These are phyloP conservation scores for Phlebiopsis gigantea DNA, from an alignment of 768 basidiomycete species.

Conservation along the genomic window DNA sequence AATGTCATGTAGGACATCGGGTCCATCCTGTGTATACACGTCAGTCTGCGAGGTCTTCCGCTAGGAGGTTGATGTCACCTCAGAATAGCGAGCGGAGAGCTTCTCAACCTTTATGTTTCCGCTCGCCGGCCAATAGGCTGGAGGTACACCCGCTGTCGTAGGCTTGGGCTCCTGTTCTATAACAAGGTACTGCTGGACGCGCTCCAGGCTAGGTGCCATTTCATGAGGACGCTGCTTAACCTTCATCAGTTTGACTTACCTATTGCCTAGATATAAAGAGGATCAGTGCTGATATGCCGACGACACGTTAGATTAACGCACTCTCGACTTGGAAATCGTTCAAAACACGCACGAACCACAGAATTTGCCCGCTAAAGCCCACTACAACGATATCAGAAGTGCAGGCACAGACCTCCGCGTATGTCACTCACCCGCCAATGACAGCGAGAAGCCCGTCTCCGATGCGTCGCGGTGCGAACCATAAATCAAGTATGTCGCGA, in stretches of 20 bases:
- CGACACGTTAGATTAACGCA: slow-evolving; percentile 15
- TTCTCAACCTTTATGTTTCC: slow-evolving; percentile 47
- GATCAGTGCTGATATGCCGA: not conserved
- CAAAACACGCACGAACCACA: slow-evolving; percentile 43
- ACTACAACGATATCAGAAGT: slow-evolving; percentile 25
- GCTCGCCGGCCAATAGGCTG: slow-evolving; percentile 59
- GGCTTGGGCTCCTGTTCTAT: slow-evolving; percentile 50
- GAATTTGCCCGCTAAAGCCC: slow-evolving; percentile 50
- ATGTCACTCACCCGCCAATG: slow-evolving; percentile 4
- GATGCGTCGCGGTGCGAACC: slow-evolving; percentile 2
- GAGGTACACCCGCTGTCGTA: slow-evolving; percentile 37
- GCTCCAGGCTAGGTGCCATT: slow-evolving; percentile 37
- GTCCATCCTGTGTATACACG: slow-evolving; percentile 50
- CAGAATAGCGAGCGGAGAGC: slow-evolving; percentile 44
- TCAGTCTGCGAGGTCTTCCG: slow-evolving; percentile 46
- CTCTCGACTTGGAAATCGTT: slow-evolving; percentile 45
- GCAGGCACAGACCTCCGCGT: not conserved
- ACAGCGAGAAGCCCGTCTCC: slow-evolving; percentile 8
- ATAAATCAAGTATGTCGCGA: slow-evolving; percentile 11
- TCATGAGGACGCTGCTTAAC: too few relatives aligned
- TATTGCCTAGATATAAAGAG: slow-evolving; percentile 6
- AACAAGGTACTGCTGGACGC: slow-evolving; percentile 47
- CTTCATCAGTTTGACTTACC: not conserved
- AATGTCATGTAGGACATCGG: slow-evolving; percentile 48
- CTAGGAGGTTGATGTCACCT: slow-evolving; percentile 27